phyloP scores from a whole-genome alignment of 2,329 filamentous ascomycete species.

The Diaporthe vaccinii region DNA sequence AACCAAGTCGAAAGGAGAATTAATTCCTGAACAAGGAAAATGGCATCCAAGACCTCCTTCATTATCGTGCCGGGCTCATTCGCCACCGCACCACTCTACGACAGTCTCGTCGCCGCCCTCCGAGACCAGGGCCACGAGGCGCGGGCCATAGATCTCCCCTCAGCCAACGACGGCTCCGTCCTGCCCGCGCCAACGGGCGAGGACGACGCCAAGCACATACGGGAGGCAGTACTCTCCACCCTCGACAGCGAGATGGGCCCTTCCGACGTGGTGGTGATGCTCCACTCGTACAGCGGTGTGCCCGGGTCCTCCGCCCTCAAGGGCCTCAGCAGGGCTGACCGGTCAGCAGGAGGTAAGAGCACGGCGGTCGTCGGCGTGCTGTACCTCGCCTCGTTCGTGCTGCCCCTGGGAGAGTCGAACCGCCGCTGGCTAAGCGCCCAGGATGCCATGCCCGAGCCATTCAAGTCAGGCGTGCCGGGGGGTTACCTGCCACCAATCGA shows the following conservation, averaged over 20 bases:
- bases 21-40: background rate
- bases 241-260: conserved; percentile 45
- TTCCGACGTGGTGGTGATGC: conserved; percentile 47
- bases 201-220: conserved; percentile 43
- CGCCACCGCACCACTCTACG: conserved; percentile 22
- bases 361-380: conserved; percentile 49
- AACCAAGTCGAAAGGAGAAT: background rate
- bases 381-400: conserved; percentile 46
- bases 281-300: conserved; percentile 53
- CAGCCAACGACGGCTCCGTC: conserved; percentile 41
- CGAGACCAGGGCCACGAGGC: conserved; percentile 28
- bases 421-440: conserved; percentile 28
- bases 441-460: conserved; percentile 21
- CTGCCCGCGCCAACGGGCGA: conserved; percentile 37
- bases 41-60: conserved; percentile 17
- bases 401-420: conserved; percentile 33
- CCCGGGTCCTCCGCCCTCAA: conserved; percentile 48
- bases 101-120: conserved; percentile 25
- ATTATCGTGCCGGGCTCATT: conserved; percentile 41
- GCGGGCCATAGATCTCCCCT: conserved; percentile 33
- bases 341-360: conserved; percentile 44
- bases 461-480: conserved; percentile 31
- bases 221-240: conserved; percentile 28
- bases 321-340: conserved; percentile 46
- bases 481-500: conserved; percentile 37